Evolutionary conservation across 1,139 yeast genomes (phyloP).

Genomic region (Scheffersomyces titani): DNA sequence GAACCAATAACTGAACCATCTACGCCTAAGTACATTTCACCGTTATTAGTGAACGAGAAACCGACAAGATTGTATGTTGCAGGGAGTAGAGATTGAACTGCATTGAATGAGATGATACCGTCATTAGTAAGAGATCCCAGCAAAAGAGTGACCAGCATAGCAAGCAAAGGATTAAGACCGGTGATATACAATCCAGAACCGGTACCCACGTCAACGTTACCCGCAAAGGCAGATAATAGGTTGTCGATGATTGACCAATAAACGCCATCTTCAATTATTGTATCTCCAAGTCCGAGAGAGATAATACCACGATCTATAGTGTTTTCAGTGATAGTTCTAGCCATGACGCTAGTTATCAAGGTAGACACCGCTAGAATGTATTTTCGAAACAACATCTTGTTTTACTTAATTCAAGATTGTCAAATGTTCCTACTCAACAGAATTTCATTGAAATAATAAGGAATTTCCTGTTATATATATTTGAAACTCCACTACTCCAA

Average conservation of each 20-base stretch:
- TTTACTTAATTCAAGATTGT: too few species aligned
- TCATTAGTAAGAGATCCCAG: slow-evolving; percentile 8
- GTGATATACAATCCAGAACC: slow-evolving; percentile 14
- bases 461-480: too few species aligned
- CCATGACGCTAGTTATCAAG: slow-evolving; percentile 2
- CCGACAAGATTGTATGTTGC: slow-evolving; percentile 8
- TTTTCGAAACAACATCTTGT: slow-evolving; percentile 5
- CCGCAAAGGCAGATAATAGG: slow-evolving; percentile 9
- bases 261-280: slow-evolving; percentile 10
- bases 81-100: slow-evolving; percentile 8
- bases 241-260: slow-evolving; percentile 15
- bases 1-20: slow-evolving; percentile 10
- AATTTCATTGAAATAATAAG: too few species aligned
- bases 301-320: slow-evolving; percentile 11
- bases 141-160: slow-evolving; percentile 14
- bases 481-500: too few species aligned
- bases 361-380: slow-evolving; percentile 2
- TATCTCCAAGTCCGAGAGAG: slow-evolving; percentile 6
- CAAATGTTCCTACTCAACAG: too few species aligned
- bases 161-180: slow-evolving; percentile 13
- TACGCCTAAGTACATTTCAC: slow-evolving; percentile 11
- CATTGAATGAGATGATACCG: slow-evolving; percentile 13
- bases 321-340: background rate
- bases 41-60: slow-evolving; percentile 12
- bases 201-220: slow-evolving; percentile 10